Base-by-base conservation (phyloP, 2,329 filamentous ascomycete species). In the Drechslerella dactyloides region DNA sequence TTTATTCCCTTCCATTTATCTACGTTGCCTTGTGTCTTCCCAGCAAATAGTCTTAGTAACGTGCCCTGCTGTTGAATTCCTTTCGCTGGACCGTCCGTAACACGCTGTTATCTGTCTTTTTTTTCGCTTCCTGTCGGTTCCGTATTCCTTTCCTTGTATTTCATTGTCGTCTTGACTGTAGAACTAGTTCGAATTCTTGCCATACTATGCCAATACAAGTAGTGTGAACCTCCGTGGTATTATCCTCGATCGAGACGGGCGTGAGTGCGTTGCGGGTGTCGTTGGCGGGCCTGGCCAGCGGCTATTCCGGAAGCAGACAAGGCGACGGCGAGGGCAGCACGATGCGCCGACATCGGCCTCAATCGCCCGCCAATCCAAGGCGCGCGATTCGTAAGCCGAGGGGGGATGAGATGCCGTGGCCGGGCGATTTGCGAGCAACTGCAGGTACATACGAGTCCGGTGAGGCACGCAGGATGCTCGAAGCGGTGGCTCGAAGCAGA, bases 191-290 rank as follows among this genome's bases (percentile, higher is more conserved):
- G 17, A 7, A 13, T 15, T 1, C 33, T 52, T 44, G 24, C 44
- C 30, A 33, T 53, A 52, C 52, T 21, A n/a, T 50, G n/a, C 6
- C 54, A 23, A 17, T 1, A 15, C 55, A 56, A 48, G 40, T 56
- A 50, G 21, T 58, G 15, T 27, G 27, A 58, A 3, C 35, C 21
- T 46, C 33, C 5, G 5, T 13, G 33, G n/a, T 33, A 23, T 3
- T 51, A 27, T 51, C 27, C 11, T 42, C n/a, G n/a, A 15, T 15
- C 17, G 40, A 44, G 40, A 44, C 40, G 5, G 13, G 4, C 5
- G 58, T 48, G 19, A 27, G 42, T 70, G 66, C 59, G 66, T 70
- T 70, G 66, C 52, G 40, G 53, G 59, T 64, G 66, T 70, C 66
- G 66, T 70, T 55, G 66, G 21, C 17, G 19, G 7, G 1, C 53